phyloP scores from a whole-genome alignment of 768 basidiomycete genomes.

The Lactarius psammicola region DNA sequence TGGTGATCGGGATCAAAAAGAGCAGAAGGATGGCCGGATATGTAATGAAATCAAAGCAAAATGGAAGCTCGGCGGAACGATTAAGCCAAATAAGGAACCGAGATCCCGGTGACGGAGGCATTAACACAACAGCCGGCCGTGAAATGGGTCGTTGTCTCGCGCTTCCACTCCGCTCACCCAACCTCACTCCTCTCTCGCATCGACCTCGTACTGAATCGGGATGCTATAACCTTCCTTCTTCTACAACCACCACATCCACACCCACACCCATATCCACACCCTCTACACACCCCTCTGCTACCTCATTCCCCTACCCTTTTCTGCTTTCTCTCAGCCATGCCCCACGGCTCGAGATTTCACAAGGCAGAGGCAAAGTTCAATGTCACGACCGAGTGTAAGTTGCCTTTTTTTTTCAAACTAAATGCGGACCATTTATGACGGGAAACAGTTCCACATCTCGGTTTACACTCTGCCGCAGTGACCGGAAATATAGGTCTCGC shows the following conservation, averaged over 20 bases:
- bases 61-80: background rate
- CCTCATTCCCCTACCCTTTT: background rate
- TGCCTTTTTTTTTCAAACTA: background rate
- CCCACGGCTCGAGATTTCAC: slow-evolving; percentile 38
- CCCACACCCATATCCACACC: background rate
- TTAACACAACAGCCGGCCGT: background rate
- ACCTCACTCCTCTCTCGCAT: background rate
- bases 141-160: background rate
- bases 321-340: slow-evolving; percentile 34
- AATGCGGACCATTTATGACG: background rate
- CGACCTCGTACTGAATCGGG: background rate
- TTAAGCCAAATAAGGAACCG: background rate
- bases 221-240: background rate
- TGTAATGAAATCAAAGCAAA: background rate
- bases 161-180: background rate
- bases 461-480: slow-evolving; percentile 72
- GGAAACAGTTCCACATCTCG: slow-evolving; percentile 65
- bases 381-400: slow-evolving; percentile 52
- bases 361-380: slow-evolving; percentile 51
- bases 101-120: background rate
- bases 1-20: background rate
- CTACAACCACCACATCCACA: background rate
- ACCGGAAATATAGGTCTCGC: slow-evolving; percentile 91
- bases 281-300: background rate
- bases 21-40: background rate